Percentiles rank a stretch among this genome's conserved stretches.
Conservation (phyloP, 441 rosid species). For the Gossypium trilobum region DNA sequence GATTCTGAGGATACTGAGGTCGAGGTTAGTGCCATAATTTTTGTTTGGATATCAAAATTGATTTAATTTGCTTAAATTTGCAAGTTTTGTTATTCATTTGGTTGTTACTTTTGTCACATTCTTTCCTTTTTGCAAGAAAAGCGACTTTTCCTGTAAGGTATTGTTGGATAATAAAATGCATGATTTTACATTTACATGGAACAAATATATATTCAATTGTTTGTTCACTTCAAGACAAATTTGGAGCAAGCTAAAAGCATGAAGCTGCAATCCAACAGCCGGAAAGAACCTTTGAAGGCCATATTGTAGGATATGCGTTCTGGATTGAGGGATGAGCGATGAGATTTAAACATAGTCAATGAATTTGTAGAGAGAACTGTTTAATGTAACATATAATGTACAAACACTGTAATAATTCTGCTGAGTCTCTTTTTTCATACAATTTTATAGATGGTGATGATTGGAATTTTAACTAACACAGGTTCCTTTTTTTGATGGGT, state of each 20-base stretch:
- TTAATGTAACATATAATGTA: background rate
- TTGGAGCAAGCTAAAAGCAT: background rate
- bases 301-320: background rate
- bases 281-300: background rate
- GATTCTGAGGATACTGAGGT: constrained; percentile 30
- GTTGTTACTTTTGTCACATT: background rate
- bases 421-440: background rate
- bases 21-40: constrained; percentile 39
- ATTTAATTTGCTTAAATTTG: background rate
- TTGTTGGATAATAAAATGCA: background rate
- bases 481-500: constrained; percentile 88
- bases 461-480: constrained; percentile 20
- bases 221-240: background rate
- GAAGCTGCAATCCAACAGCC: background rate
- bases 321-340: background rate
- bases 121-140: background rate
- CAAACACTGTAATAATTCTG: background rate
- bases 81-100: background rate
- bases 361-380: background rate
- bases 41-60: background rate
- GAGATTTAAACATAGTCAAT: background rate
- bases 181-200: background rate
- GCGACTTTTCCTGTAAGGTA: background rate
- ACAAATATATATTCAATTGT: background rate
- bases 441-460: background rate